phyloP scores from a whole-genome alignment of 352 stramenopile genomes.

The Phytophthora kernoviae region DNA sequence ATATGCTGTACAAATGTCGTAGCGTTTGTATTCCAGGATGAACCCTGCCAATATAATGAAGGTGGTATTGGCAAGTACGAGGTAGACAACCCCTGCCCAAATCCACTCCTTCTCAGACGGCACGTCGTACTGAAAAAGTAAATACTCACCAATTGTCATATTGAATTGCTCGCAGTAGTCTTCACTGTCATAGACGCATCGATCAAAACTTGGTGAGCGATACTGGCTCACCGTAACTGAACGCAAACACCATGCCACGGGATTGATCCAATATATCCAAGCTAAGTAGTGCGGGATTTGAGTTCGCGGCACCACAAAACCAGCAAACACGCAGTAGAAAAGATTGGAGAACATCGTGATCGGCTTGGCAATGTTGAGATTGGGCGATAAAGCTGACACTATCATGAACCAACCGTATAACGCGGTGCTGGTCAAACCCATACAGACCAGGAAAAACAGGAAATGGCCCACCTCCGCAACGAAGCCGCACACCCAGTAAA shows the following conservation, averaged over 20 bases:
- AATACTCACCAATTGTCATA: conserved; percentile 38
- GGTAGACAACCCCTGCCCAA: conserved; percentile 21
- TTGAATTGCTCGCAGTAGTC: conserved; percentile 34
- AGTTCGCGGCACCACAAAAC: conserved; percentile 38
- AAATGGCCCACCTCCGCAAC: conserved; percentile 12
- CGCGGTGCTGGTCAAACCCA: conserved; percentile 21
- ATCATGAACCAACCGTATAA: conserved; percentile 28
- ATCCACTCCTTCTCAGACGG: conserved; percentile 35
- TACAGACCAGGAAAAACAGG: conserved; percentile 20
- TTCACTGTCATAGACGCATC: conserved; percentile 27
- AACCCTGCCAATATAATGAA: conserved; percentile 26
- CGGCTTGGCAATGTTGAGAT: conserved; percentile 31
- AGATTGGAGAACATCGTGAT: conserved; percentile 35
- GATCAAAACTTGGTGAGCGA: conserved; percentile 27
- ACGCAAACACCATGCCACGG: conserved; percentile 47
- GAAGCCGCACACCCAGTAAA: conserved; percentile 91
- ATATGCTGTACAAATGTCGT: conserved; percentile 11
- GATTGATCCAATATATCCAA: conserved; percentile 26
- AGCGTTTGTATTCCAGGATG: conserved; percentile 32
- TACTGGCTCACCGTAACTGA: conserved; percentile 43
- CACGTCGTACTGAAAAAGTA: conserved; percentile 30
- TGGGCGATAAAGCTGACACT: conserved; percentile 27
- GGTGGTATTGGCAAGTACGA: conserved; percentile 23
- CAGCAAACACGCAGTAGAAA: conserved; percentile 34
- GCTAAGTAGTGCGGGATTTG: conserved; percentile 41